Conservation (phyloP, 805 yeast species). For the Schwanniomyces pseudopolymorphus region DNA sequence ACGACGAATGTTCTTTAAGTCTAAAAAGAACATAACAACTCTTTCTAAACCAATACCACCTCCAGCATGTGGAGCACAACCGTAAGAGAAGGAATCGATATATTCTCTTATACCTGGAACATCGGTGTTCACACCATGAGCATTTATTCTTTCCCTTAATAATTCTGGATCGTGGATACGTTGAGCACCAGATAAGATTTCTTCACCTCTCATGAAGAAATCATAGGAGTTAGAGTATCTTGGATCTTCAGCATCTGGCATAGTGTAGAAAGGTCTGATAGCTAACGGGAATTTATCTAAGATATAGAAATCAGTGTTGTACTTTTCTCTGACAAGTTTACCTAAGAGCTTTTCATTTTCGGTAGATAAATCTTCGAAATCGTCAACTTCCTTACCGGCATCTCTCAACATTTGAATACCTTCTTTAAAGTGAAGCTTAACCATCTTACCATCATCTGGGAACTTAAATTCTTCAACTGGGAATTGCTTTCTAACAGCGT, state of each 20-base stretch:
- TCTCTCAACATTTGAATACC: conserved; percentile 85
- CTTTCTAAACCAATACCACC: conserved; percentile 99
- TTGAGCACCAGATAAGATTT: conserved; percentile 98
- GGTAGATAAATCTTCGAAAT: conserved; percentile 86
- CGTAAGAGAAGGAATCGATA: conserved; percentile 88
- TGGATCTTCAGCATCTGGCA: conserved; percentile 95
- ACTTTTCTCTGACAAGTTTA: conserved; percentile 84
- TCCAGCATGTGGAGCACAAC: conserved; percentile 99
- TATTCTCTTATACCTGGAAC: conserved; percentile 86
- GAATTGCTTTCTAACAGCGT: conserved; percentile 85
- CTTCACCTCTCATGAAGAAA: conserved; percentile 99
- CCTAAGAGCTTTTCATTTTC: conserved; percentile 95
- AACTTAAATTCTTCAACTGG: conserved; percentile 97
- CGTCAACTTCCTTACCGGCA: conserved; percentile 83
- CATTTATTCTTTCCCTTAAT: conserved; percentile 76
- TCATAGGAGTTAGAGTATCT: conserved; percentile 96
- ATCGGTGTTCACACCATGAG: conserved; percentile 78
- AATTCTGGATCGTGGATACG: conserved; percentile 94
- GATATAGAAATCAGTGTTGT: conserved; percentile 96
- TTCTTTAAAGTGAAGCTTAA: conserved; percentile 82
- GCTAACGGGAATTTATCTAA: conserved; percentile 98
- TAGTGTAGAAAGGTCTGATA: conserved; percentile 97
- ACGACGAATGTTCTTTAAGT: conserved; percentile 94
- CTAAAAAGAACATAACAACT: conserved; percentile 97
- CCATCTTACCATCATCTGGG: conserved; percentile 94